A percentile compares a stretch with the other conserved stretches of the same genome.
Evolutionary conservation across 1,139 yeast species (phyloP).

Genomic region (Yamadazyma mexicana): DNA sequence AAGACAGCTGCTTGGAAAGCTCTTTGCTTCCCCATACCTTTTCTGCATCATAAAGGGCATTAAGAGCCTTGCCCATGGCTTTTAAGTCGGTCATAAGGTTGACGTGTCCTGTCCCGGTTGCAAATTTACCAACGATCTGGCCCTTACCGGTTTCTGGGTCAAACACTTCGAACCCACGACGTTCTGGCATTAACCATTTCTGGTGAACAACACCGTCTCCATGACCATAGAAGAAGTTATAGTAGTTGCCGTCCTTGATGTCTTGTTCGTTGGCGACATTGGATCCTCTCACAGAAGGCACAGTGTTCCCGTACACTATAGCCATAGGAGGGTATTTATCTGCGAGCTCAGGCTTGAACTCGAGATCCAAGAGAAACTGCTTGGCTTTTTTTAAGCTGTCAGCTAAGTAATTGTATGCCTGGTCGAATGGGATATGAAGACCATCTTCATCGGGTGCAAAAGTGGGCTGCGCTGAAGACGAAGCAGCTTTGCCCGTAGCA

Average conservation of each 20-base stretch:
- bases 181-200: slow-evolving; percentile 77
- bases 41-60: slow-evolving; percentile 59
- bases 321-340: slow-evolving; percentile 79
- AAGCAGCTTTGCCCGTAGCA: no score
- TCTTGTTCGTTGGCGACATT: slow-evolving; percentile 61
- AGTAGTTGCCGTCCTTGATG: slow-evolving; percentile 69
- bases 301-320: slow-evolving; percentile 72
- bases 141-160: slow-evolving; percentile 36
- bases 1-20: not conserved
- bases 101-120: slow-evolving; percentile 74
- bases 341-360: slow-evolving; percentile 46
- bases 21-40: slow-evolving; percentile 26
- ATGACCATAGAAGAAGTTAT: slow-evolving; percentile 78
- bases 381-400: slow-evolving; percentile 64
- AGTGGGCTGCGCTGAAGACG: not conserved
- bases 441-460: slow-evolving; percentile 12
- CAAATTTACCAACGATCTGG: slow-evolving; percentile 64
- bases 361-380: slow-evolving; percentile 56
- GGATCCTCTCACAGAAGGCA: slow-evolving; percentile 84
- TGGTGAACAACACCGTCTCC: slow-evolving; percentile 94
- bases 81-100: slow-evolving; percentile 72
- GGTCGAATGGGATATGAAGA: slow-evolving; percentile 46
- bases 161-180: slow-evolving; percentile 55
- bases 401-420: slow-evolving; percentile 62
- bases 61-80: slow-evolving; percentile 69